Evolutionary conservation across 148 eudicot species (phyloP), one percentile per base, ranked within the genome.

Genomic region (Spergularia bocconei): DNA sequence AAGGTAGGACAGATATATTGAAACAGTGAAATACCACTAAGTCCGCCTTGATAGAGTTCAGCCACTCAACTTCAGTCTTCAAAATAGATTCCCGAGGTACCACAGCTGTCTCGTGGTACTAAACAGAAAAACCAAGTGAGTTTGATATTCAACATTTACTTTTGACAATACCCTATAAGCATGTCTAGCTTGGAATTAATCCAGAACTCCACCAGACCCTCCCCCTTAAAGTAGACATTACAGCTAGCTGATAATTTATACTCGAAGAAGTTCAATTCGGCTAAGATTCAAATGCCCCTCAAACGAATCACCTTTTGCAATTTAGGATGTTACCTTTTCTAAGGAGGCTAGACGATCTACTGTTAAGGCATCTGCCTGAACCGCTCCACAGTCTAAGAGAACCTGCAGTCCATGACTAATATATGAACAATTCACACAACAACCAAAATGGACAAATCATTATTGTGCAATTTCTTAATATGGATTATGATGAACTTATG

Each of bases 71-170:
- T 89, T 92, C 99, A 14, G 90, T 86, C 68, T 86, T 90, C 87
- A 95, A 85, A 77, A 92, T 95, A 67, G 94, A 77, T 23, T 79
- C 86, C 38, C 99, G 96, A 80, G 97, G 99, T 67, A 78, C 92
- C 67, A 95, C 99, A 78, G 99, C 99, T 29, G 97, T 92, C 90
- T 95, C 98, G 10, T 89, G 89, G 72, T 95, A 95, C 99, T 95
- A 73, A 73, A 65, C 74, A 83, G 78, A 53, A 76, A 16, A 76
- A 51, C 64, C 54, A 23, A 57, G 23, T 77, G n/a, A 81, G 69
- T 21, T 53, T 41, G 21, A 77, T 7, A 29, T 56, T 80, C 67
- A 63, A n/a, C 54, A 41, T 51, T 58, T 25, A 56, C 47, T 41
- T 41, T 68, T 16, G 36, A 12, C n/a, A 47, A 70, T 25, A 13